A percentile compares a stretch with the other conserved stretches of the same genome.
phyloP scores from a whole-genome alignment of 2,329 filamentous ascomycete genomes.

The Trichophyton simii region DNA sequence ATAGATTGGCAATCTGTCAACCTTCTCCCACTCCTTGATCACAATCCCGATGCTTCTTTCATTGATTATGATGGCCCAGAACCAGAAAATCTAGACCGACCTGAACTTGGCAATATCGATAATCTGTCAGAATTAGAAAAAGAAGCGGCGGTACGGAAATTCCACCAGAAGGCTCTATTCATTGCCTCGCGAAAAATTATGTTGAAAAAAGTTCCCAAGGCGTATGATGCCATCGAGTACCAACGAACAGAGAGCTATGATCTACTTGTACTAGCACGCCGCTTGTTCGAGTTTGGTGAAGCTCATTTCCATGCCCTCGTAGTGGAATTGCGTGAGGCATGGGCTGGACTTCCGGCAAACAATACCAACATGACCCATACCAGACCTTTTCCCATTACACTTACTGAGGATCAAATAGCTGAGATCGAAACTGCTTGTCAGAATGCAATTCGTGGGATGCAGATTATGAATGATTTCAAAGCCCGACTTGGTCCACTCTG shows the following conservation, averaged over 20 bases:
- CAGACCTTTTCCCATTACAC: background rate
- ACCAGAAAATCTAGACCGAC: conserved; percentile 14
- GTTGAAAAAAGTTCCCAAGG: conserved; percentile 1
- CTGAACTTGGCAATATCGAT: background rate
- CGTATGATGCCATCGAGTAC: conserved; percentile 7
- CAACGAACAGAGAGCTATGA: conserved; percentile 5
- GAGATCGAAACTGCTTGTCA: conserved; percentile 5
- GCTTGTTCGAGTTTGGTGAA: conserved; percentile 9
- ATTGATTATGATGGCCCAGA: conserved; percentile 20
- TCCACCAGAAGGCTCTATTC: conserved; percentile 7
- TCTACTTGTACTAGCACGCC: conserved; percentile 7
- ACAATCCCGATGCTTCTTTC: conserved; percentile 20
- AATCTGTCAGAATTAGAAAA: conserved; percentile 3
- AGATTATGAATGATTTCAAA: conserved; percentile 8
- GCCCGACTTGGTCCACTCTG: conserved; percentile 8
- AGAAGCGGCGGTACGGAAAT: conserved; percentile 1
- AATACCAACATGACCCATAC: background rate
- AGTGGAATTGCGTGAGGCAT: conserved; percentile 4
- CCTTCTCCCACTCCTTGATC: conserved; percentile 20
- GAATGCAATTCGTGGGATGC: conserved; percentile 4
- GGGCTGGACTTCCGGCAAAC: conserved; percentile 4
- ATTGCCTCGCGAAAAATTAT: conserved; percentile 7
- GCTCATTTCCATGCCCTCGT: conserved; percentile 6
- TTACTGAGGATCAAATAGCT: conserved; percentile 1
- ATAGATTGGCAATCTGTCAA: conserved; percentile 25